A percentile compares a stretch with the other conserved stretches of the same genome.
These are phyloP conservation scores for Castanopsis chinensis DNA, from an alignment of 306 rosid genomes.

Conservation along the genomic window DNA sequence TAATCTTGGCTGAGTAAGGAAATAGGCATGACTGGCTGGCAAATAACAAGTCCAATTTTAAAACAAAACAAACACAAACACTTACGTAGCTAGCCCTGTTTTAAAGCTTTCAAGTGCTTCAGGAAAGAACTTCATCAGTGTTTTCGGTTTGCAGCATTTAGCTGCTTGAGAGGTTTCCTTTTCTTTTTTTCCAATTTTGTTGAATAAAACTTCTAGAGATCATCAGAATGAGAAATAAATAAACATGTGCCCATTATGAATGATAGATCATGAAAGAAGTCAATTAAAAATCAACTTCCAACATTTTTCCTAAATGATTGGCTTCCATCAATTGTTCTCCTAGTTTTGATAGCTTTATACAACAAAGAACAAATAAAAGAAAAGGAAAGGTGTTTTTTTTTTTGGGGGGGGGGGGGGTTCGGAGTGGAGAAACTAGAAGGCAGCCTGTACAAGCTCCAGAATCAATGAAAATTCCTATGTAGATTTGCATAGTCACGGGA, in stretches of 20 bases:
- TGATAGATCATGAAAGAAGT: not conserved
- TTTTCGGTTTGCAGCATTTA: too few species aligned
- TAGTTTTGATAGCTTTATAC: not conserved
- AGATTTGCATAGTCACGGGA: constrained; percentile 53
- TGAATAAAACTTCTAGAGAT: not conserved
- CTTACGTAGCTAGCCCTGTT: too few species aligned
- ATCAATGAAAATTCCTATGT: constrained; percentile 27
- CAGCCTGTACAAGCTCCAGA: constrained; percentile 21
- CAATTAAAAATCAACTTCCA: not conserved
- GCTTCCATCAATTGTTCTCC: not conserved
- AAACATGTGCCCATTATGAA: not conserved
- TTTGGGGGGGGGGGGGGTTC: fast-evolving
- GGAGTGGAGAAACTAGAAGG: not conserved
- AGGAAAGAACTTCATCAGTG: too few species aligned
- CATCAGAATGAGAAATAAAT: not conserved
- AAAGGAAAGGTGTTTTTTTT: too few species aligned
- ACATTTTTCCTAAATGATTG: not conserved
- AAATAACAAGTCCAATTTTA: too few species aligned
- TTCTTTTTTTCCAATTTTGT: too few species aligned
- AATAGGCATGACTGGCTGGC: too few species aligned
- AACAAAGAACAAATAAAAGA: not conserved
- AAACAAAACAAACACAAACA: too few species aligned
- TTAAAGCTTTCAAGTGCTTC: too few species aligned
- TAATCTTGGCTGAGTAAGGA: too few species aligned
- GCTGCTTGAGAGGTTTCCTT: too few species aligned